Base-by-base conservation (phyloP, 495 filamentous ascomycete species). In the Talaromyces proteolyticus region DNA sequence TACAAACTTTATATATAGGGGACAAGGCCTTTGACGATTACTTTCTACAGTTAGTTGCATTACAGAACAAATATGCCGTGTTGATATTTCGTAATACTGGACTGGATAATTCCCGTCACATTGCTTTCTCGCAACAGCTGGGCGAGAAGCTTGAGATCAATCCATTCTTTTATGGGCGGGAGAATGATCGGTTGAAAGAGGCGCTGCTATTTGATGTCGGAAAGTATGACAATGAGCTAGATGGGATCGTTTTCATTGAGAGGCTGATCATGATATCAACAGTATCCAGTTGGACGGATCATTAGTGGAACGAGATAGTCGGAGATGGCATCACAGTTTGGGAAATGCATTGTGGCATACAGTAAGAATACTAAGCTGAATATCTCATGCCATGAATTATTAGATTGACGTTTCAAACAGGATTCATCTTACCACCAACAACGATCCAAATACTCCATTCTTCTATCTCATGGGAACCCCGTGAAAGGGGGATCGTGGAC, bases 341-440 rank as follows among this genome's bases (percentile, higher is more conserved):
- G 57, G 57, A 19, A 59, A 59, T 52, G 57, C 53, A 19, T 38
- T 59, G 20, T 59, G 57, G 57, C 57, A 59, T 29, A 59, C 57
- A 6, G 55, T 54, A 23, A 45, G 44, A 21, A 7, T 21, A 48
- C 19, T 37, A n/a, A n/a, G n/a, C n/a, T n/a, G n/a, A n/a, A n/a
- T n/a, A n/a, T n/a, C n/a, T n/a, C n/a, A n/a, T n/a, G n/a, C n/a
- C n/a, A n/a, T n/a, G n/a, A n/a, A n/a, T n/a, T n/a, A n/a, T n/a
- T n/a, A n/a, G n/a, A 34, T 34, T 34, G 4, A 34, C 29, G n/a
- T 8, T 18, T 38, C 18, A 23, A 47, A 42, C 20, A 48, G 45
- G 57, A 59, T 22, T 59, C 57, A 1, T 50, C 57, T 38, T 59
- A 59, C 50, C 57, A 59, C 39, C 56, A 59, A 52, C 47, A 54